These are phyloP conservation scores for Globisporangium viniferum DNA, from an alignment of 352 stramenopile genomes.

Conservation along the genomic window DNA sequence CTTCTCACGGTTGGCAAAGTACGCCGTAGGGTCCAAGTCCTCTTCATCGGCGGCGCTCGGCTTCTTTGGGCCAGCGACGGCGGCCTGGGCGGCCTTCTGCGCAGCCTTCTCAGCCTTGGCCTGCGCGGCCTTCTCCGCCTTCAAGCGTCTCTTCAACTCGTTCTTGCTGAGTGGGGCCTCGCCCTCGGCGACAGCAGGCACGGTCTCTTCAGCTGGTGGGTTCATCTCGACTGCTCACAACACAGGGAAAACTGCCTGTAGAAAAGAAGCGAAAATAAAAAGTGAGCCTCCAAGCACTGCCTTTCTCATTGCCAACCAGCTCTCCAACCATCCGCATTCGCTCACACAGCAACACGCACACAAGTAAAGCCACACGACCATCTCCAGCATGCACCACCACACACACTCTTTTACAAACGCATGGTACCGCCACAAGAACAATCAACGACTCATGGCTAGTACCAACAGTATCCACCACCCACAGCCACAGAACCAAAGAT, in stretches of 20 bases:
- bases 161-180: conserved; percentile 92
- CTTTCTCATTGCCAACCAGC: not conserved
- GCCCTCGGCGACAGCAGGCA: conserved; percentile 17
- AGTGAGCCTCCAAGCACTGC: conserved; percentile 1
- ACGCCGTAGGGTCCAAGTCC: conserved; percentile 96
- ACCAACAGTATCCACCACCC: not conserved
- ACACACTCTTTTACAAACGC: not conserved
- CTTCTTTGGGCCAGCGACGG: conserved; percentile 68
- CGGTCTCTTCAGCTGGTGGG: conserved; percentile 14
- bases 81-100: conserved; percentile 63
- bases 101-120: conserved; percentile 94
- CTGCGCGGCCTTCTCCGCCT: conserved; percentile 92
- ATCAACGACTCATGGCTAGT: not conserved
- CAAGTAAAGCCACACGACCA: not conserved
- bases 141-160: conserved; percentile 97
- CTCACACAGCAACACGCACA: not conserved
- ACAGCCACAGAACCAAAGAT: not conserved
- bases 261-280: not conserved
- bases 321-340: not conserved
- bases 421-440: not conserved
- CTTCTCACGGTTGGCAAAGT: conserved; percentile 95
- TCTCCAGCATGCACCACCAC: not conserved
- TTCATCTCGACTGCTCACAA: conserved; percentile 16
- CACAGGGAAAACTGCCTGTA: not conserved
- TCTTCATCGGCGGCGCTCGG: conserved; percentile 82